Evolutionary conservation across 805 yeast genomes (phyloP).

Genomic region (Hanseniaspora clermontiae): DNA sequence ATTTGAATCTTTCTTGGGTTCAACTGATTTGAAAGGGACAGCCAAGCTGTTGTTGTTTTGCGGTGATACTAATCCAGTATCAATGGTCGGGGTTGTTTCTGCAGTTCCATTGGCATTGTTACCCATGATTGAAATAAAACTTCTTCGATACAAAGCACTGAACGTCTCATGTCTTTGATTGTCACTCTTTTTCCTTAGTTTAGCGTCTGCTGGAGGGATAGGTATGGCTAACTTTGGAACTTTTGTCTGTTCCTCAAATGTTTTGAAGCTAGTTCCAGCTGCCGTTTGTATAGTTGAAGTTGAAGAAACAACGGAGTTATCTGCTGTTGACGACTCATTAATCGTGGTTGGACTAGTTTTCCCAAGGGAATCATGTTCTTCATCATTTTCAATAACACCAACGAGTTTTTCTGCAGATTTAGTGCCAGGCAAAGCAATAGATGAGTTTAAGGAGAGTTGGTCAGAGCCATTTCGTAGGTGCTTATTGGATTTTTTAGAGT

Average conservation of each 20-base stretch:
- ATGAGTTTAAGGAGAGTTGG: conserved; percentile 14
- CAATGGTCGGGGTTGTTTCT: not conserved
- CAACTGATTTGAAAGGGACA: conserved; percentile 13
- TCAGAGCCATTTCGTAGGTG: conserved; percentile 25
- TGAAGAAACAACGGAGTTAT: not conserved
- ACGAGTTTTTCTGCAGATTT: not conserved
- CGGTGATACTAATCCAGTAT: not conserved
- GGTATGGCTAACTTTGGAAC: conserved; percentile 12
- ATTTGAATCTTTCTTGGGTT: conserved; percentile 18
- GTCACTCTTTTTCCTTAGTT: not conserved
- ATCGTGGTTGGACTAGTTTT: not conserved
- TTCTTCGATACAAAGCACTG: conserved; percentile 27
- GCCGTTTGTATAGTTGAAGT: conserved; percentile 8
- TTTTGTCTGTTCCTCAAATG: not conserved
- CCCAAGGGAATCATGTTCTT: not conserved
- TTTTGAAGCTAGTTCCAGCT: not conserved
- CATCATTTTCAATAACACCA: conserved; percentile 6
- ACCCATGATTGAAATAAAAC: conserved; percentile 26
- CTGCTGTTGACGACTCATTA: not conserved
- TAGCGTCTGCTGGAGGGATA: not conserved
- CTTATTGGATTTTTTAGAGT: conserved; percentile 16
- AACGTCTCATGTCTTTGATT: conserved; percentile 23
- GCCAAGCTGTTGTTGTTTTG: not conserved
- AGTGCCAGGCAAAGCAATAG: not conserved
- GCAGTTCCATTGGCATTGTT: conserved; percentile 8